Evolutionary conservation across 345 rosid species (phyloP).

Genomic region (Camelina neglecta): DNA sequence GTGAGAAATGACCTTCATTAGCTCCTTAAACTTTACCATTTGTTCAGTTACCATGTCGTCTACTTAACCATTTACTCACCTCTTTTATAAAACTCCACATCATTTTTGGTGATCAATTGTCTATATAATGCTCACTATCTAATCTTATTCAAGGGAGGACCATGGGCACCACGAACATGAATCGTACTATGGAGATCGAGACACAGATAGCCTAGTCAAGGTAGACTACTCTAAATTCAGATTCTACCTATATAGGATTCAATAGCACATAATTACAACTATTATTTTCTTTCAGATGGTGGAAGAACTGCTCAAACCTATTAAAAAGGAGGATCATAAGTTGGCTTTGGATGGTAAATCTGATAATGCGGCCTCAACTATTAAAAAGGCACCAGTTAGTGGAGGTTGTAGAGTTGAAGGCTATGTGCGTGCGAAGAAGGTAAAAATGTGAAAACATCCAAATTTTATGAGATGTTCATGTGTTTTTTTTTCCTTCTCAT

Average conservation of each 20-base stretch:
- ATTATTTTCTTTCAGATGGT: constrained; percentile 56
- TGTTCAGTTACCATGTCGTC: background rate
- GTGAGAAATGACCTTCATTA: constrained; percentile 40
- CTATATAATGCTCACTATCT: background rate
- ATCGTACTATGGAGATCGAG: constrained; percentile 94
- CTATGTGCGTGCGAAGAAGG: constrained; percentile 91
- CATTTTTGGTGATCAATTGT: background rate
- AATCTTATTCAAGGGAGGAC: constrained; percentile 64
- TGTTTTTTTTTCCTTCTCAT: background rate
- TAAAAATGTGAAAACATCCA: constrained; percentile 26
- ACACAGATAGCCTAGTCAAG: constrained; percentile 88
- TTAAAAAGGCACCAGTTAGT: constrained; percentile 61
- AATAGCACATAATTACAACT: background rate
- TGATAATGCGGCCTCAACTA: constrained; percentile 43
- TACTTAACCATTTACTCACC: background rate
- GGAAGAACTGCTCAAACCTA: constrained; percentile 66
- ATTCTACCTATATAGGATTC: background rate
- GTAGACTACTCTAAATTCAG: constrained; percentile 41
- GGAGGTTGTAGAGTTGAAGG: constrained; percentile 98
- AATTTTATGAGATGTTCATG: background rate
- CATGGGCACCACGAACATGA: constrained; percentile 95
- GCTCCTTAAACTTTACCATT: background rate
- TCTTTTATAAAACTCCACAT: background rate
- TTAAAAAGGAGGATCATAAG: constrained; percentile 60
- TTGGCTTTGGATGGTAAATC: constrained; percentile 51